Evolutionary conservation across 805 yeast species (phyloP), one percentile per base, ranked within the genome.

Genomic region (Schwanniomyces yamadae): DNA sequence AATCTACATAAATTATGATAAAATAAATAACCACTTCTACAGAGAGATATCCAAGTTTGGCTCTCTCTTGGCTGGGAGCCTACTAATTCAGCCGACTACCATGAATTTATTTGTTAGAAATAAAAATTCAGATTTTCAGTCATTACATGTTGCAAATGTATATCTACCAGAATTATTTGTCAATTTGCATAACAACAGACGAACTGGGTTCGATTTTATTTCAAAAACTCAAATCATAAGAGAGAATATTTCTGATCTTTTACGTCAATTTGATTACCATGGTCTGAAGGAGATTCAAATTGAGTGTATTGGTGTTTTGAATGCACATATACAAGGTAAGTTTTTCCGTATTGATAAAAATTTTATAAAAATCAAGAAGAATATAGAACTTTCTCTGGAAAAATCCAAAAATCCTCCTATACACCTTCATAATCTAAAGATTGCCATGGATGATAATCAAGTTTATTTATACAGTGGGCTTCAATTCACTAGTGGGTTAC

Each of bases 1-100:
- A 0, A 34, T 64, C 3, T 28, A 41, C 5, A 45, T 64, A 11
- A 39, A 63, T 41, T 66, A 65, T 41, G 55, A 49, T 31, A 37
- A 48, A 6, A 45, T 64, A 5, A 16, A 44, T 21, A 57, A 49
- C 32, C 14, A 31, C 2, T 6, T 61, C 3, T 56, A 56, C 33
- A 46, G 54, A 15, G 33, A 40, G 17, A 24, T 54, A 1, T 36
- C 59, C 19, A 52, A 49, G 29, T 19, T 48, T 2, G 52, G 50
- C 0, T 55, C 61, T 3, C 28, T 48, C 2, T 6, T 54, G 2
- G 21, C 58, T 10, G 65, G 69, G 1, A 36, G 47, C 0, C 47
- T 62, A 1, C 41, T 47, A 3, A 42, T 62, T 8, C 54, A 62
- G 6, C 40, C 31, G 11, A 42, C 46, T 1, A 46, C 49, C 2